These are phyloP conservation scores for Infundibulicybe gibba DNA, from an alignment of 768 basidiomycete genomes.

Conservation along the genomic window DNA sequence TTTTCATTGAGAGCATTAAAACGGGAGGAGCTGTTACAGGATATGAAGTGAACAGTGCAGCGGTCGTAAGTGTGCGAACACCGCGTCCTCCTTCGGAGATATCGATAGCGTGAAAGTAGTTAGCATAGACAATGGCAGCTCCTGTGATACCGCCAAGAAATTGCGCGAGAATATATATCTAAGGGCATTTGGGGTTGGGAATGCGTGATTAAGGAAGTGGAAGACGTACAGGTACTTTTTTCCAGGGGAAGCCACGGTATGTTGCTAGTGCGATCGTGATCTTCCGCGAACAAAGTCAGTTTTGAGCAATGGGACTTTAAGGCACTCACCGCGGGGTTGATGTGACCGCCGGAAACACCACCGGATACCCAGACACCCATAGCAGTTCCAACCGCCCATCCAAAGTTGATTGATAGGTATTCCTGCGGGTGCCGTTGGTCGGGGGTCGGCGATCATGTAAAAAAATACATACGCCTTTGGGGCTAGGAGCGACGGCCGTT, in stretches of 20 bases:
- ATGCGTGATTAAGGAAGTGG: neutral
- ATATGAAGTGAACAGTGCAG: constrained; percentile 54
- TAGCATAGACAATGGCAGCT: constrained; percentile 57
- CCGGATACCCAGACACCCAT: constrained; percentile 67
- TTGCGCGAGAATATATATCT: constrained; percentile 59
- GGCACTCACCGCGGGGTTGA: constrained; percentile 61
- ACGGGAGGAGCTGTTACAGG: constrained; percentile 35
- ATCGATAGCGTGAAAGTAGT: too few species aligned
- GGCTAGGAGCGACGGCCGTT: constrained; percentile 37
- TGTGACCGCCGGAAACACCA: constrained; percentile 71
- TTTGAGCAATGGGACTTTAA: neutral
- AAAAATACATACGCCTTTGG: constrained; percentile 49
- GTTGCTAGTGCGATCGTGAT: constrained; percentile 68
- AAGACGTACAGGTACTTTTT: constrained; percentile 59
- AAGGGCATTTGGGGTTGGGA: neutral
- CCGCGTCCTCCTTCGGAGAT: constrained; percentile 54
- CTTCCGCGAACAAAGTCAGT: constrained; percentile 22
- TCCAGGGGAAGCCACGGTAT: constrained; percentile 75
- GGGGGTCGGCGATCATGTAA: too few species aligned
- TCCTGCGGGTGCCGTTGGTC: constrained; percentile 22
- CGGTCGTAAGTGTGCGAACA: constrained; percentile 56
- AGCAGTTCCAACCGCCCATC: constrained; percentile 57
- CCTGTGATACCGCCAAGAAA: constrained; percentile 63
- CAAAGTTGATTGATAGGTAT: constrained; percentile 46
- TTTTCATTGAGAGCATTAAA: neutral